Evolutionary conservation across 1,284 basidiomycete species (phyloP).

Genomic region (Puccinia horiana): DNA sequence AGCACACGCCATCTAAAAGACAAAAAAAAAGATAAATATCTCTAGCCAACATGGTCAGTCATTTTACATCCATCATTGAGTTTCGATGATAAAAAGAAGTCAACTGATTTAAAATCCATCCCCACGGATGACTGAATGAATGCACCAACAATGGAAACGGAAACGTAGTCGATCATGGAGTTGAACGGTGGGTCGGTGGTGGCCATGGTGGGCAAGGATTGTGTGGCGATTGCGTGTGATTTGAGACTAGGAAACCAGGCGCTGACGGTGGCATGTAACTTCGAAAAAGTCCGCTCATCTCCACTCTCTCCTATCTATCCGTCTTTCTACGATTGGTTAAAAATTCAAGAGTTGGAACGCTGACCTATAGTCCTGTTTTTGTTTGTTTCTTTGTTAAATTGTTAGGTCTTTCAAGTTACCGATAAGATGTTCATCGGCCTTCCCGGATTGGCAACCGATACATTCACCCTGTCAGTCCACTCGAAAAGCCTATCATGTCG

Average conservation of each 20-base stretch:
- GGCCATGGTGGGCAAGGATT: slow-evolving; percentile 98
- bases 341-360: not conserved
- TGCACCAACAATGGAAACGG: not conserved
- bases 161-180: slow-evolving; percentile 61
- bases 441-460: slow-evolving; percentile 89
- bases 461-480: slow-evolving; percentile 72
- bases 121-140: not conserved
- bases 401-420: slow-evolving; percentile 79
- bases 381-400: not conserved
- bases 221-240: slow-evolving; percentile 97
- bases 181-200: slow-evolving; percentile 94
- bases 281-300: slow-evolving; percentile 68
- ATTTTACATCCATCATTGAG: not conserved
- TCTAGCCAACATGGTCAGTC: not conserved
- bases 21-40: not conserved
- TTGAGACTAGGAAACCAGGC: slow-evolving; percentile 87
- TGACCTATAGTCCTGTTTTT: not conserved
- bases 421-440: slow-evolving; percentile 91
- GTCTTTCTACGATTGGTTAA: not conserved
- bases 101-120: no score
- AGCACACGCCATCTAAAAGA: not conserved
- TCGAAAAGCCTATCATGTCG: no score
- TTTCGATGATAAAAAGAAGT: no score
- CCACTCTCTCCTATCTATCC: not conserved
- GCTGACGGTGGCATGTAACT: slow-evolving; percentile 84